Percentiles rank a stretch among this genome's conserved stretches.
These are phyloP conservation scores for Plectosphaerella plurivora DNA, from an alignment of 2,329 filamentous ascomycete species.

Conservation along the genomic window DNA sequence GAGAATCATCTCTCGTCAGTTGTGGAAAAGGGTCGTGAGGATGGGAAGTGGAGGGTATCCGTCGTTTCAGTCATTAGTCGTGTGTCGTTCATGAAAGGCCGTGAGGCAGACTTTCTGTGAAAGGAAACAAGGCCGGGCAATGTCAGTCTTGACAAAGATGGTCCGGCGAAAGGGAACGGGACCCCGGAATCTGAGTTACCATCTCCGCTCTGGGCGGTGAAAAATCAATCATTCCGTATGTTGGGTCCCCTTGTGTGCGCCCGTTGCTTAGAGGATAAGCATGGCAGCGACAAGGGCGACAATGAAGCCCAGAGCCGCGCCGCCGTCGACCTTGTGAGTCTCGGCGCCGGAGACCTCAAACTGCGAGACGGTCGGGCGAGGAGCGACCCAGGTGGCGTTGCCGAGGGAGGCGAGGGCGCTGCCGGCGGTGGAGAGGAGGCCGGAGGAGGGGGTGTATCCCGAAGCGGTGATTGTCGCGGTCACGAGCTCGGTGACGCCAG, in stretches of 20 bases:
- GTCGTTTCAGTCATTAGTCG: too few relatives aligned
- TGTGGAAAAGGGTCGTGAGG: too few relatives aligned
- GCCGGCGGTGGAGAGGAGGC: slow-evolving; percentile 2
- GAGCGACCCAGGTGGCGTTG: slow-evolving; percentile 17
- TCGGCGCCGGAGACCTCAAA: slow-evolving; percentile 25
- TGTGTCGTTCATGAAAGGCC: too few relatives aligned
- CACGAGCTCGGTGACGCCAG: slow-evolving; percentile 8
- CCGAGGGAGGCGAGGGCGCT: slow-evolving; percentile 10
- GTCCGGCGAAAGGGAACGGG: too few relatives aligned
- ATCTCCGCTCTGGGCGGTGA: not conserved
- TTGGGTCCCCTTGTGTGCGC: not conserved
- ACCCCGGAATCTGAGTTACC: not conserved
- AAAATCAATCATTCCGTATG: not conserved
- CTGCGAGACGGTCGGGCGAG: slow-evolving; percentile 19
- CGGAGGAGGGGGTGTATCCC: not conserved
- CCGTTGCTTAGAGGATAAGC: slow-evolving; percentile 23
- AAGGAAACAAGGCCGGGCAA: too few relatives aligned
- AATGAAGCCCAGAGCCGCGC: slow-evolving; percentile 27
- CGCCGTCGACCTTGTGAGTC: slow-evolving; percentile 21
- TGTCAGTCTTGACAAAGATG: too few relatives aligned
- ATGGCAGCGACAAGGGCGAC: slow-evolving; percentile 27
- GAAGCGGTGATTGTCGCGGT: not conserved
- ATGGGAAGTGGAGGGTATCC: too few relatives aligned
- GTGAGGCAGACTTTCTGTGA: too few relatives aligned
- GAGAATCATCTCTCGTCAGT: too few relatives aligned